Evolutionary conservation across 148 eudicot genomes (phyloP).

Genomic region (Tetragonia tetragonoides): DNA sequence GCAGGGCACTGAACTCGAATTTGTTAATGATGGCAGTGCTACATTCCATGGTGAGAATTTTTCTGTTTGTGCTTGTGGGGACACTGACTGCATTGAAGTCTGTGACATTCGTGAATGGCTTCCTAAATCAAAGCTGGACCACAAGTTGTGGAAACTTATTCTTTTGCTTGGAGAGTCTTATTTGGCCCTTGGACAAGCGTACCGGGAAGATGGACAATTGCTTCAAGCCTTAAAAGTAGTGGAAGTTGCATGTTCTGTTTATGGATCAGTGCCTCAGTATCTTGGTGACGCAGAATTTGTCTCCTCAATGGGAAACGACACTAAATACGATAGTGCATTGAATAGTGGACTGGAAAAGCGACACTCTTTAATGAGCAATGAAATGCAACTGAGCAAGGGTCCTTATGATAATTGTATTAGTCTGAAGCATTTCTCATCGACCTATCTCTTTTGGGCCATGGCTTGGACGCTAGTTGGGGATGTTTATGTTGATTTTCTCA

Average conservation of each 20-base stretch:
- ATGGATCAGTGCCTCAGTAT: conserved; percentile 97
- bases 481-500: conserved; percentile 68
- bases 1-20: conserved; percentile 41
- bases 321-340: conserved; percentile 26
- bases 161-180: conserved; percentile 97
- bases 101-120: conserved; percentile 95
- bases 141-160: conserved; percentile 89
- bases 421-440: conserved; percentile 44
- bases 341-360: conserved; percentile 30
- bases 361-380: conserved; percentile 25
- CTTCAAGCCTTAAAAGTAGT: conserved; percentile 78
- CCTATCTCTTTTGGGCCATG: conserved; percentile 85
- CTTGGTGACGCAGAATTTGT: conserved; percentile 67
- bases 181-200: conserved; percentile 85
- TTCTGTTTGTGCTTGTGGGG: conserved; percentile 95
- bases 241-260: conserved; percentile 81
- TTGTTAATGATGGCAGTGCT: conserved; percentile 26
- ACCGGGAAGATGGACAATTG: conserved; percentile 68
- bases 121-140: conserved; percentile 77
- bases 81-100: conserved; percentile 86
- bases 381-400: conserved; percentile 19
- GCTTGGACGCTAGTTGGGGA: conserved; percentile 95
- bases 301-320: conserved; percentile 65
- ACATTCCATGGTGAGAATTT: conserved; percentile 31
- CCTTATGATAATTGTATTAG: conserved; percentile 29